Base-by-base conservation (phyloP, 257 asterid genomes). In the Buddleja alternifolia region DNA sequence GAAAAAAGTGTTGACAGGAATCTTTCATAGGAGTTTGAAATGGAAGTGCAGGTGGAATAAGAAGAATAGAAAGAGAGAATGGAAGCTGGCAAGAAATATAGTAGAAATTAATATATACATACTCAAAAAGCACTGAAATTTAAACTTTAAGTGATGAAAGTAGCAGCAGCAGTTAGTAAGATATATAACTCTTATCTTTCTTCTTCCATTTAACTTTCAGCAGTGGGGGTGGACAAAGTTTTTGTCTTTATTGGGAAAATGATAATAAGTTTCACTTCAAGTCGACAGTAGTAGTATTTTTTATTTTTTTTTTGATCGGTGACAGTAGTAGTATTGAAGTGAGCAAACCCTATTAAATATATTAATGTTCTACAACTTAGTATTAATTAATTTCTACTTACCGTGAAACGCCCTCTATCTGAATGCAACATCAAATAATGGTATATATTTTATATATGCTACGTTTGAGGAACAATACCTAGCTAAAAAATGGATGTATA, bases 41-140 rank as follows among this genome's bases (percentile, higher is more conserved):
- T 44, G 77, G 0, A 50, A 73, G 34, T n/a, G 62, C 9, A 46
- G 20, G 20, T n/a, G 52, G 17, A 29, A 29, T 5, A 29, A 29
- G 34, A 29, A 57, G 91, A 75, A 85, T 75, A 73, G 67, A 73
- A 76, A 78, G 74, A 78, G 74, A 85, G 87, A 83, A 85, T 85
- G 83, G 89, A 86, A 86, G 80, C 83, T 75, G 84, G 67, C 79
- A 69, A 82, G 74, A 39, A 53, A 42, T n/a, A 19, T 7, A n/a
- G n/a, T n/a, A n/a, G 16, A 17, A 72, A 54, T 10, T 12, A 44
- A 20, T 45, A 7, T 17, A 59, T 16, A 25, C 41, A 57, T 63
- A 29, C 73, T 75, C 55, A 60, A 81, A 71, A 79, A 15, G 80
- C 86, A 63, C 85, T 74, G 80, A 82, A 78, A 77, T 77, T 77